Base-by-base conservation (phyloP, 2,329 filamentous ascomycete species). In the Ophiostoma ips region DNA sequence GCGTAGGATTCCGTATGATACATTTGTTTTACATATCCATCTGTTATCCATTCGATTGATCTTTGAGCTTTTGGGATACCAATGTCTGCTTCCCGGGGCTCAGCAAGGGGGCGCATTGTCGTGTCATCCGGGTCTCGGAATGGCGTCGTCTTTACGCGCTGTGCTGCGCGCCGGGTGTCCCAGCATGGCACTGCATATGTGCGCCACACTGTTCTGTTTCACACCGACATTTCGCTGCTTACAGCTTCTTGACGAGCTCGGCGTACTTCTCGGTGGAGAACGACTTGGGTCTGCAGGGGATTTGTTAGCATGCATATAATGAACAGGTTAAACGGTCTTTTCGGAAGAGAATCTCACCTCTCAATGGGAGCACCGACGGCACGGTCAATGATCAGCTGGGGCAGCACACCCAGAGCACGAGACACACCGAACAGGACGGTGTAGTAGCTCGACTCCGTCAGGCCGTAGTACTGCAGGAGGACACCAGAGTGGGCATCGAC, bases 361-460 rank as follows among this genome's bases (percentile, higher is more conserved):
- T 98, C 92, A 64, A 98, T 98, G 61, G 92, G 92, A 60, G 88
- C 86, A 67, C 92, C 92, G 59, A 95, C 79, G 61, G 90, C 92
- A 67, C 92, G 90, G 81, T 98, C 92, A 65, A 98, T 95, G 79
- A 98, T 98, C 68, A 98, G 81, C 80, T 98, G 92, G 63, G 92
- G 92, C 64, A 98, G 84, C 60, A 98, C 92, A 82, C 92, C 92
- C 63, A 98, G 87, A 61, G 92, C 92, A 68, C 92, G 87, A 61
- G 89, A 95, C 41, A 98, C 92, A 81, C 92, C 92, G 71, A 98
- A 98, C 66, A 98, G 85, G 56, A 98, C 92, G 56, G 92, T 98
- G 86, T 98, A 98, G 84, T 94, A 98, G 84, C 83, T 96, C 71
- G 92, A 85, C 79, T 98, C 90, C 57, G 86, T 96, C 68, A 98